Conservation (phyloP, 2,329 filamentous ascomycete genomes). For the Verticillium alfalfae region DNA sequence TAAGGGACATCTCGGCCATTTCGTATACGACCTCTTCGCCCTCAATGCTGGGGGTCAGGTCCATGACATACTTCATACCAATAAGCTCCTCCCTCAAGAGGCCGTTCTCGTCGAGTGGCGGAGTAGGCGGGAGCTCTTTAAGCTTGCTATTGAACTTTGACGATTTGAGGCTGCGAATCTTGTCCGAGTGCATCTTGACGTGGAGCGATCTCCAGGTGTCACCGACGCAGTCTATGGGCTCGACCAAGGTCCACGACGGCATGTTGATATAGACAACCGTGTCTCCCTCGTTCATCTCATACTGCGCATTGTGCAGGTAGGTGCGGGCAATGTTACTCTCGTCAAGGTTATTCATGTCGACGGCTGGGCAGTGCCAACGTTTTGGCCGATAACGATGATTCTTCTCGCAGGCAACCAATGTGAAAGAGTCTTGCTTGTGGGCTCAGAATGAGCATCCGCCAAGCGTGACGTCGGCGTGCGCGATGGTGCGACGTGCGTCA, state of each 20-base stretch:
- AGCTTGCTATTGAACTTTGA: constrained; percentile 40
- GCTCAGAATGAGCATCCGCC: no score
- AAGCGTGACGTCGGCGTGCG: no score
- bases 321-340: neutral
- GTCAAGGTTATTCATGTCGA: neutral
- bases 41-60: constrained; percentile 56
- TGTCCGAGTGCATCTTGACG: constrained; percentile 36
- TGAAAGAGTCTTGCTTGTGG: neutral
- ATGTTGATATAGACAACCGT: constrained; percentile 39
- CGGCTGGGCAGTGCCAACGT: neutral
- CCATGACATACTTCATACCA: constrained; percentile 53
- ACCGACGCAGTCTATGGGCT: constrained; percentile 27
- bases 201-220: constrained; percentile 24
- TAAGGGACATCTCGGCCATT: constrained; percentile 53
- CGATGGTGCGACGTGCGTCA: no score
- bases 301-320: constrained; percentile 12
- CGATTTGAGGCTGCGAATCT: constrained; percentile 40
- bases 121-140: neutral
- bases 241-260: constrained; percentile 14
- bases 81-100: constrained; percentile 3
- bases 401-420: neutral
- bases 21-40: constrained; percentile 58
- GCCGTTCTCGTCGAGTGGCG: neutral
- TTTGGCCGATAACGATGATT: neutral
- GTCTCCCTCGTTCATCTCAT: constrained; percentile 26